Conservation (phyloP, 768 basidiomycete genomes). For the Lanmaoa rubissima region DNA sequence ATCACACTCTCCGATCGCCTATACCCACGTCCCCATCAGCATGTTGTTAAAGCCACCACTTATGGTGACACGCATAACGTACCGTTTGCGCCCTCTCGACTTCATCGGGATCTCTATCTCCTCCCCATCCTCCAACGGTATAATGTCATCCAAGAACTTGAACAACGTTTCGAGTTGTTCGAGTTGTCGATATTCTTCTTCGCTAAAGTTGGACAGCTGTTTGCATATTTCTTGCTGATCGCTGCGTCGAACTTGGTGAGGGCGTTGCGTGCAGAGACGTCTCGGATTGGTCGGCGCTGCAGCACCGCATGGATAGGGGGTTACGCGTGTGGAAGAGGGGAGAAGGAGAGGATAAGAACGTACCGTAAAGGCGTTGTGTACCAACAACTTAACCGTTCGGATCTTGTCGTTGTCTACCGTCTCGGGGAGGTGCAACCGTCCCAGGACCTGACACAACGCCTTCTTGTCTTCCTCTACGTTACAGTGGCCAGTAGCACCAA, state of each 20-base stretch:
- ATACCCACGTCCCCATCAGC: neutral
- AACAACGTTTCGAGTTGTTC: slow-evolving; percentile 63
- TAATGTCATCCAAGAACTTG: slow-evolving; percentile 67
- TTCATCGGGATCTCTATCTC: slow-evolving; percentile 40
- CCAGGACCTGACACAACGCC: slow-evolving; percentile 42
- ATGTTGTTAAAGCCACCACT: no score
- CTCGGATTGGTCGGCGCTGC: slow-evolving; percentile 57
- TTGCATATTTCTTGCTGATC: slow-evolving; percentile 69
- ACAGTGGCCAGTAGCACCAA: neutral
- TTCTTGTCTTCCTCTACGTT: slow-evolving; percentile 56
- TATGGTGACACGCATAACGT: slow-evolving; percentile 23
- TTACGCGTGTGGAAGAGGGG: neutral
- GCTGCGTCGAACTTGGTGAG: slow-evolving; percentile 65
- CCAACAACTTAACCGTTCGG: slow-evolving; percentile 56
- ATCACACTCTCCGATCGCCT: slow-evolving; percentile 62
- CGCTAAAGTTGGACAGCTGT: slow-evolving; percentile 66
- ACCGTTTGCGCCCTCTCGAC: slow-evolving; percentile 49
- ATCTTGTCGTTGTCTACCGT: slow-evolving; percentile 68
- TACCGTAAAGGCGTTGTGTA: slow-evolving; percentile 40
- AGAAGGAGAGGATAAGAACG: no score
- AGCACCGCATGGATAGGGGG: neutral
- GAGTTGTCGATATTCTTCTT: slow-evolving; percentile 66
- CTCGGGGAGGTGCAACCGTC: slow-evolving; percentile 61
- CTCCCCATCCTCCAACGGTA: slow-evolving; percentile 66
- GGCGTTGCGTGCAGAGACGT: slow-evolving; percentile 65